phyloP scores from a whole-genome alignment of 768 basidiomycete species.

The Agaricus sinodeliciosus region DNA sequence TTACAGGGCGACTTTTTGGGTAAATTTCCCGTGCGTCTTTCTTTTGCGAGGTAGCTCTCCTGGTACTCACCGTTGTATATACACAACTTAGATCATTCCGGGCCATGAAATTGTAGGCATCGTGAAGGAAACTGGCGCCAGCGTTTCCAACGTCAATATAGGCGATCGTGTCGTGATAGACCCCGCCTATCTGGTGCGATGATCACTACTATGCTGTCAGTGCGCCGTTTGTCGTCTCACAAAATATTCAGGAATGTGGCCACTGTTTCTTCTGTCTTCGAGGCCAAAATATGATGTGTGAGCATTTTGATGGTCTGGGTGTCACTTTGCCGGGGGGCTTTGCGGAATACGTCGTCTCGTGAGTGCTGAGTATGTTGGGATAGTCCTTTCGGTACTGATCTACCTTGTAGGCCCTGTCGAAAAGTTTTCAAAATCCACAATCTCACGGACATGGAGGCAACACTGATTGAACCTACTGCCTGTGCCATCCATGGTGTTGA shows the following conservation, averaged over 20 bases:
- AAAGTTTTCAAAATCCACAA: slow-evolving; percentile 90
- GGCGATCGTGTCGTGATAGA: slow-evolving; percentile 87
- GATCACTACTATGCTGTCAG: background rate
- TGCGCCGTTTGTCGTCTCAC: background rate
- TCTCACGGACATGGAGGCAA: slow-evolving; percentile 80
- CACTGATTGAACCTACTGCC: slow-evolving; percentile 83
- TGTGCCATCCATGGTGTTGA: slow-evolving; percentile 93
- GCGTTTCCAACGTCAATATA: slow-evolving; percentile 65
- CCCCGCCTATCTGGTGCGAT: slow-evolving; percentile 50
- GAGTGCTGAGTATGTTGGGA: slow-evolving; percentile 21
- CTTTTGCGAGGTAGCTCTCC: background rate
- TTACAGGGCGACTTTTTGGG: slow-evolving; percentile 60
- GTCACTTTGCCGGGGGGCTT: slow-evolving; percentile 85
- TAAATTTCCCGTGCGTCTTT: slow-evolving; percentile 54
- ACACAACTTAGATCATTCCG: slow-evolving; percentile 30
- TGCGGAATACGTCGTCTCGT: slow-evolving; percentile 86
- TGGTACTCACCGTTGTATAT: background rate
- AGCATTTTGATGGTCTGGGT: slow-evolving; percentile 77
- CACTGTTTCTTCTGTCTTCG: slow-evolving; percentile 85
- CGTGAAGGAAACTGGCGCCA: slow-evolving; percentile 70
- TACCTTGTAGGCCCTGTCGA: slow-evolving; percentile 16
- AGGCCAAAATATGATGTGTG: slow-evolving; percentile 77
- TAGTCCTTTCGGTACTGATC: background rate
- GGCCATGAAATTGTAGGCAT: slow-evolving; percentile 55
- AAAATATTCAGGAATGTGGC: slow-evolving; percentile 49